Evolutionary conservation across 148 eudicot genomes (phyloP).

Genomic region (Camellia lanceoleosa): DNA sequence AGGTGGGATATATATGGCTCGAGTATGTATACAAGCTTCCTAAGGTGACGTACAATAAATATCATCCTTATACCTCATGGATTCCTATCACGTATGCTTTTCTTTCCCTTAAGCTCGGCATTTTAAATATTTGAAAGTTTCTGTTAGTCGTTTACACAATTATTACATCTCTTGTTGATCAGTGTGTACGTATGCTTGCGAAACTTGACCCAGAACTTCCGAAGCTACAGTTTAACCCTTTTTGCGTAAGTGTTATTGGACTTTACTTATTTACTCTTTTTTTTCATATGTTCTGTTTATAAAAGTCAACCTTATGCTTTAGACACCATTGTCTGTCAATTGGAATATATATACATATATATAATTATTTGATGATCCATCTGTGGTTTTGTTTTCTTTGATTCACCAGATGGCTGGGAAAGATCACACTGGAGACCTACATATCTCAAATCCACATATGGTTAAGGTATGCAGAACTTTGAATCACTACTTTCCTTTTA

Average conservation of each 20-base stretch:
- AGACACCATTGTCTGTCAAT: not conserved
- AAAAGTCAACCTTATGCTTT: not conserved
- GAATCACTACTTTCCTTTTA: not conserved
- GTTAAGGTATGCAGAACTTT: conserved; percentile 58
- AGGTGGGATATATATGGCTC: conserved; percentile 93
- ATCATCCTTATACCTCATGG: conserved; percentile 98
- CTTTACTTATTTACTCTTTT: not conserved
- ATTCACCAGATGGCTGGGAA: conserved; percentile 83
- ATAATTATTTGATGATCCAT: not conserved
- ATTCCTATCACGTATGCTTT: conserved; percentile 84
- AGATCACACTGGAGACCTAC: conserved; percentile 92
- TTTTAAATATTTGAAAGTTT: not conserved
- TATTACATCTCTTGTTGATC: conserved; percentile 25
- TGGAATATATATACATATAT: not conserved
- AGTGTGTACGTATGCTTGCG: conserved; percentile 93
- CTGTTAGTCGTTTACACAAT: not conserved
- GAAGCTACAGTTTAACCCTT: conserved; percentile 75
- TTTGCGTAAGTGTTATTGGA: conserved; percentile 71
- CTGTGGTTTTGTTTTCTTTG: conserved; percentile 9
- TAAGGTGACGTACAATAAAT: conserved; percentile 75
- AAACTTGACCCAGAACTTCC: conserved; percentile 77
- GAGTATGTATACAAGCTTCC: conserved; percentile 88
- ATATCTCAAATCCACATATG: conserved; percentile 93
- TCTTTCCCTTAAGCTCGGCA: not conserved
- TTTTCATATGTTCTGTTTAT: not conserved